phyloP scores from a whole-genome alignment of 345 rosid species.

The Heritiera littoralis region DNA sequence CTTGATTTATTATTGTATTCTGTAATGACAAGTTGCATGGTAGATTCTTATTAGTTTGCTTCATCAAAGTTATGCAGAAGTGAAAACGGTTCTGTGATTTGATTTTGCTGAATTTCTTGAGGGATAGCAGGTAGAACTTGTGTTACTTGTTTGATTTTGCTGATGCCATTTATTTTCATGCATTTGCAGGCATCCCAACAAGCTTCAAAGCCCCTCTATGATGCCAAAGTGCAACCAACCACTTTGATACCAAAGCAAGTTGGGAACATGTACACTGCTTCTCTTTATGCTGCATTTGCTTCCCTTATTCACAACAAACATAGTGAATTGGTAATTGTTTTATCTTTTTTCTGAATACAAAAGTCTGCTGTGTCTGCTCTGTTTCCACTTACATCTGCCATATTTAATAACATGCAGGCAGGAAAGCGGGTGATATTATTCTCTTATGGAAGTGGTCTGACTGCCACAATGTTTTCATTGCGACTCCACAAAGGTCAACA shows the following conservation, averaged over 20 bases:
- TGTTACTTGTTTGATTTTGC: conserved; percentile 15
- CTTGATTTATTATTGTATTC: not conserved
- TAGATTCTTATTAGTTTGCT: conserved; percentile 11
- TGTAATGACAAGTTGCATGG: not conserved
- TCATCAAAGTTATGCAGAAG: not conserved
- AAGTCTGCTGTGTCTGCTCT: conserved; percentile 7
- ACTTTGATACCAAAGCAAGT: conserved; percentile 93
- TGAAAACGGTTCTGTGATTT: not conserved
- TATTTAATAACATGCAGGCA: conserved; percentile 43
- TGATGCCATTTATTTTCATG: conserved; percentile 26
- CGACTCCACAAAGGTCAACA: conserved; percentile 57
- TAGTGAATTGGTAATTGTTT: conserved; percentile 62
- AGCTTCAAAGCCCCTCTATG: conserved; percentile 85
- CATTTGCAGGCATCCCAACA: conserved; percentile 78
- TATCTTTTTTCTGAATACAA: not conserved
- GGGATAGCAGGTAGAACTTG: conserved; percentile 5
- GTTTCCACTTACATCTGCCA: not conserved
- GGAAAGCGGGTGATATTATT: conserved; percentile 83
- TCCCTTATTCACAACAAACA: conserved; percentile 86
- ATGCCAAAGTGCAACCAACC: conserved; percentile 80
- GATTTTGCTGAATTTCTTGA: not conserved
- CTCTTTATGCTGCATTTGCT: conserved; percentile 91
- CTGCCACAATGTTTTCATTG: conserved; percentile 93
- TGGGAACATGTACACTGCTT: conserved; percentile 99
- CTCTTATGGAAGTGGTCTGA: conserved; percentile 95